A percentile compares a stretch with the other conserved stretches of the same genome.
Conservation (phyloP, 2,329 filamentous ascomycete genomes). For the Metarhizium sp. region DNA sequence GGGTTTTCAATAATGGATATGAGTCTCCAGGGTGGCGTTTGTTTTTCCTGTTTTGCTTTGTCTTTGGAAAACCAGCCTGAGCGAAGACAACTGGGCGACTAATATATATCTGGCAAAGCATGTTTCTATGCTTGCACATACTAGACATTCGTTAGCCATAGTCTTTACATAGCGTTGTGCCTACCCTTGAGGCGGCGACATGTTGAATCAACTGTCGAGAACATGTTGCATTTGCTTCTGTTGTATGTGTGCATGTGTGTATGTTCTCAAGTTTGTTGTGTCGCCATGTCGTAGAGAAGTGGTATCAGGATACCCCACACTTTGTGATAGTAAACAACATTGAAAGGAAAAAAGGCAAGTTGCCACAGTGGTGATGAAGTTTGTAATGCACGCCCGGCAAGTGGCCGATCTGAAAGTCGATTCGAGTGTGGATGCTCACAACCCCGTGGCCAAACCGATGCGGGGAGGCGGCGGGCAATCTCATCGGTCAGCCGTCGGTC, state of each 20-base stretch:
- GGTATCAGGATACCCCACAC: too few relatives aligned
- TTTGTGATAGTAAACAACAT: too few relatives aligned
- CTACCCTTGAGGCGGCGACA: not conserved
- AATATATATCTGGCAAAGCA: not conserved
- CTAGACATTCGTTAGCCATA: constrained; percentile 4
- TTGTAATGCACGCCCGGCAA: too few relatives aligned
- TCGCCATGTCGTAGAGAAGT: not conserved
- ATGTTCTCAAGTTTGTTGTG: not conserved
- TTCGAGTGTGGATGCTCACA: too few relatives aligned
- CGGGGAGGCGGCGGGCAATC: not conserved
- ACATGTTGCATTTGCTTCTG: not conserved
- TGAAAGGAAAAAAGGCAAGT: too few relatives aligned
- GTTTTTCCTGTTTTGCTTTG: not conserved
- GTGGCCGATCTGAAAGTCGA: too few relatives aligned
- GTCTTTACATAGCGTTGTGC: not conserved
- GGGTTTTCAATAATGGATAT: not conserved
- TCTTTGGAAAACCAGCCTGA: not conserved
- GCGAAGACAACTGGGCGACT: not conserved
- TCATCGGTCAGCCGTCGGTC: not conserved
- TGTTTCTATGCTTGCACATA: not conserved
- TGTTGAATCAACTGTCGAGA: not conserved
- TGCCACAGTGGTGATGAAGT: too few relatives aligned
- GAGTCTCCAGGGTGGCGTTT: not conserved
- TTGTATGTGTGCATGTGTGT: not conserved
- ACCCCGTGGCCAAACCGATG: not conserved